Percentiles rank a stretch among this genome's conserved stretches.
Conservation (phyloP, 257 asterid species). For the Nicotiana knightiana region DNA sequence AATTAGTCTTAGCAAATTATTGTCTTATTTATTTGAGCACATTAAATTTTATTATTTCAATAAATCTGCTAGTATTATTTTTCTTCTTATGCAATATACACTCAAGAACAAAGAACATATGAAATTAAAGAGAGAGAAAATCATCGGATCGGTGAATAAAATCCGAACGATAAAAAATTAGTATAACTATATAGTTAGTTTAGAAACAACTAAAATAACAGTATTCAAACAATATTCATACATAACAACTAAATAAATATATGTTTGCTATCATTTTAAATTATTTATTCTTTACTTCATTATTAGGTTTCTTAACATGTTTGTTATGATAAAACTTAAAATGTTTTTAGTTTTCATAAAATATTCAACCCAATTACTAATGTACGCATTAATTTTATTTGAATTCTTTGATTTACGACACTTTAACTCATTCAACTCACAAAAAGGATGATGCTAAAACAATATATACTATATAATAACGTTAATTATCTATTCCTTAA, state of each 20-base stretch:
- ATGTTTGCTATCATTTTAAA: not conserved
- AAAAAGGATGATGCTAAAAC: not conserved
- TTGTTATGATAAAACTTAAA: not conserved
- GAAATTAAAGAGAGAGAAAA: too few relatives aligned
- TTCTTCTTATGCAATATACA: too few relatives aligned
- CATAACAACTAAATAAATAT: not conserved
- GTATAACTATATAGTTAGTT: not conserved
- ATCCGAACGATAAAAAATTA: not conserved
- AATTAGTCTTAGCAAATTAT: too few relatives aligned
- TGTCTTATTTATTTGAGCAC: too few relatives aligned
- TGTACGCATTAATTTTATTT: not conserved
- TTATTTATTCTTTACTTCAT: not conserved
- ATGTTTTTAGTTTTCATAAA: not conserved
- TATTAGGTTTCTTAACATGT: not conserved
- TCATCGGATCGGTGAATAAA: too few relatives aligned
- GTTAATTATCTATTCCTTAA: too few relatives aligned
- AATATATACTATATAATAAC: not conserved
- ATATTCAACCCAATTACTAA: not conserved
- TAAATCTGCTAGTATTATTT: too few relatives aligned
- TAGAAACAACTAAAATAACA: not conserved
- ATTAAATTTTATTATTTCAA: too few relatives aligned
- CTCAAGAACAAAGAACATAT: too few relatives aligned
- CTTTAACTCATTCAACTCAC: not conserved
- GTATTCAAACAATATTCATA: not conserved
- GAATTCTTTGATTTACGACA: not conserved